Conservation (phyloP, 192 early-diverging fungal species). For the Phlyctochytrium arcticum region DNA sequence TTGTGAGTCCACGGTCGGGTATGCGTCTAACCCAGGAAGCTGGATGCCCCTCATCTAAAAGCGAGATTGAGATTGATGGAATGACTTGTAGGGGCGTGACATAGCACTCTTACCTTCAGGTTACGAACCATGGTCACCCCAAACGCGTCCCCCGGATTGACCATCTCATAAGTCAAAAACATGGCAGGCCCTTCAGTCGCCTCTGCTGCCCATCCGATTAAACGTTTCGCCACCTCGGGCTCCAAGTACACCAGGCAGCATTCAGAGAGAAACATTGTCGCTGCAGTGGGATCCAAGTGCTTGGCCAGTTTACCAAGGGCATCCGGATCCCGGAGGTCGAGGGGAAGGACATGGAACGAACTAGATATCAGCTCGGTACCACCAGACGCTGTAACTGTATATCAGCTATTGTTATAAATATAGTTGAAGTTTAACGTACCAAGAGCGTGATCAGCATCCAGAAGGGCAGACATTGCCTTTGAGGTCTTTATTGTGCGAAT, state of each 20-base stretch:
- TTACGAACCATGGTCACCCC: slow-evolving; percentile 90
- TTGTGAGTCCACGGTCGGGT: slow-evolving; percentile 70
- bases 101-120: slow-evolving; percentile 46
- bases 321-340: slow-evolving; percentile 83
- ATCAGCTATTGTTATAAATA: background rate
- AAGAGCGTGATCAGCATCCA: slow-evolving; percentile 29
- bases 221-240: slow-evolving; percentile 54
- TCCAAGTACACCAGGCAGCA: slow-evolving; percentile 90
- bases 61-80: background rate
- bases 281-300: slow-evolving; percentile 57
- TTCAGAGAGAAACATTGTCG: slow-evolving; percentile 83
- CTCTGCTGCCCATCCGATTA: slow-evolving; percentile 41
- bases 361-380: slow-evolving; percentile 68
- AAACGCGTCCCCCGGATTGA: slow-evolving; percentile 85
- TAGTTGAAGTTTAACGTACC: slow-evolving; percentile 14
- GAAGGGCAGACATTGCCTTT: slow-evolving; percentile 25
- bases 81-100: slow-evolving; percentile 17
- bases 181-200: slow-evolving; percentile 16
- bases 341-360: slow-evolving; percentile 70
- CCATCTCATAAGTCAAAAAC: slow-evolving; percentile 89
- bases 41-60: slow-evolving; percentile 62
- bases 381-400: slow-evolving; percentile 28
- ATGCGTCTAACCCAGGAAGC: slow-evolving; percentile 69
- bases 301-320: too few species aligned
- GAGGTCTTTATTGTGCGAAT: slow-evolving; percentile 57